Base-by-base conservation (phyloP, 2,329 filamentous ascomycete genomes). In the Rhinocladiella similis region DNA sequence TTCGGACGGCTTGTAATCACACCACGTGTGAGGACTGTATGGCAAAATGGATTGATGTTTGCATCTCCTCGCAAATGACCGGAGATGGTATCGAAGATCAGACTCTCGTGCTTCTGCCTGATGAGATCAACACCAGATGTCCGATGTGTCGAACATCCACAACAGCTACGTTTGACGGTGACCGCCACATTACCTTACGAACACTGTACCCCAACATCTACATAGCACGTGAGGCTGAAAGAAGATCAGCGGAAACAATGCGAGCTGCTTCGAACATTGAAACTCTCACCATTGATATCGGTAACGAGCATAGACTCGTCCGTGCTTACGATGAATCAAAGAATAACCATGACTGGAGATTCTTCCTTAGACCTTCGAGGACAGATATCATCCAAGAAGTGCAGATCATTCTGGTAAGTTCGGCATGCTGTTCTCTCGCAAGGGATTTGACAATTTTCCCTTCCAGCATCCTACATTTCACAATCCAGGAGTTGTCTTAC, bases 341-440 rank as follows among this genome's bases (percentile, higher is more conserved):
- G 19, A 65, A 63, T 43, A 60, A 46, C 39, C 63, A 65, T 39
- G 51, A 63, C 27, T 65, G 63, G 63, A 62, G 53, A 41, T 65
- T 63, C 56, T 65, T 65, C 42, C 52, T 65, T 1, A 47, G 60
- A 16, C 57, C 56, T 3, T 62, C 59, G 9, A 38, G 61, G 16
- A 62, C 51, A 18, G 63, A 65, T 52, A 46, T 65, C 10, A 58
- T 65, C 36, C 60, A 65, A 46, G 63, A 65, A 29, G 56, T 65
- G 13, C 61, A 64, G 36, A 53, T 64, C 45, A 57, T 61, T 20
- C 50, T 62, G 42, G 60, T 59, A 54, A 58, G 62, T 47, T 12
- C 33, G 27, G 12, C 14, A 18, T 18, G 25, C 13, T 48, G 3
- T 36, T 7, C 12, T n/a, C 10, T 3, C 10, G 13, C 9, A 14